Evolutionary conservation across 768 basidiomycete species (phyloP), one percentile per base, ranked within the genome.

Genomic region (Lactarius sanguifluus): DNA sequence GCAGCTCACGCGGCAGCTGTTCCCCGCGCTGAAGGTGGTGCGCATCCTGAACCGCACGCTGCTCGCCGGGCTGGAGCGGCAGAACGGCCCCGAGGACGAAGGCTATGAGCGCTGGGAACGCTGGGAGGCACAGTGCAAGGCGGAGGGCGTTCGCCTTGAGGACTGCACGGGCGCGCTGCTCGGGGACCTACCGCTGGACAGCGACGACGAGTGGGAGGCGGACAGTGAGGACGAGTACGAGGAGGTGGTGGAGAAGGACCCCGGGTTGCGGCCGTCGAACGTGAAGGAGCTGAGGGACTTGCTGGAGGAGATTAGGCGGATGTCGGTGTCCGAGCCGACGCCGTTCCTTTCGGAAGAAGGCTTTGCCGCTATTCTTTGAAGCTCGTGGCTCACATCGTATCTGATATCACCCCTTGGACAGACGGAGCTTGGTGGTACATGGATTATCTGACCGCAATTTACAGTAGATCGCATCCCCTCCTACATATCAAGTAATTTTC

Each of bases 161-260:
- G 91, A 92, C 74, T 92, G 90, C 71, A 91, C 91, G 0, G 90
- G 89, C 0, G 83, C 78, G 15, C 70, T 79, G 60, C 75, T 92
- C 43, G 91, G 91, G 40, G 77, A 71, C 68, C 73, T 71, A 71
- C 79, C 71, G 66, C 64, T 62, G 75, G 76, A 72, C 47, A 67
- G 66, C 34, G 70, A 70, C 61, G 76, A 58, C 73, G 76, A 59
- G 76, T 77, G n/a, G 76, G 76, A 54, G 68, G 72, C 47, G 69
- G 70, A 18, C 59, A 64, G 68, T 50, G 73, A 75, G 13, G 75
- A 73, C 28, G 75, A 76, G n/a, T 76, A 76, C 1, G 78, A 73
- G 34, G 75, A 76, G 43, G 78, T 71, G 38, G 75, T 73, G 34
- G 71, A 73, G 15, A 62, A 67, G 36, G 67, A 66, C 2, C 70